Evolutionary conservation across 2,329 filamentous ascomycete genomes (phyloP), one percentile per base, ranked within the genome.

Genomic region (Ophiognomonia clavigignenti-juglandacearum): DNA sequence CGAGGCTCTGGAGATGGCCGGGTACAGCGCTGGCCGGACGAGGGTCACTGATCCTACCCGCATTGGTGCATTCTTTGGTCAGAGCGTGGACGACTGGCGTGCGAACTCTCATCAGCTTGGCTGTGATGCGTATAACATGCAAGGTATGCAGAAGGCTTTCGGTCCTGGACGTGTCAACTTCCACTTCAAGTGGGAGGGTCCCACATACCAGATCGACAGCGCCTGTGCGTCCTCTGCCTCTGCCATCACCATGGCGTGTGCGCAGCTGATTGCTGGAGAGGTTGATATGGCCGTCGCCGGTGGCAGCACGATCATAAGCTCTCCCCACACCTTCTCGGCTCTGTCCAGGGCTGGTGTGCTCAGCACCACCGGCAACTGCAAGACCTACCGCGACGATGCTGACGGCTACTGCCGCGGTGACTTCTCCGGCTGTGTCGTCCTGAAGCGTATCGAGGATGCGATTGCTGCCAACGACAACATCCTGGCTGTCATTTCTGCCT

Each of bases 371-470:
- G 65, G 65, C 0, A 53, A 59, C 40, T 65, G 58, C 47, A 64
- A 63, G 50, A 54, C 64, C 0, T 68, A 64, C 45, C 62, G 64
- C 22, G 53, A 50, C 3, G 27, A 40, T 2, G 62, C 59, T 4
- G 67, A 75, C 47, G 78, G 77, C 0, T 81, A 79, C 51, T 75
- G 68, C 9, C 64, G 76, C 3, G 75, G 67, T 2, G 77, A 82
- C 42, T 77, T 70, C 1, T 56, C 65, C 4, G 71, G 57, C 0
- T 53, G 61, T 1, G 56, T 80, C 0, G 55, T 77, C 3, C 51
- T 81, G 0, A 80, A 80, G 61, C 64, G 56, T 8, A 58, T 78
- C 0, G 60, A 64, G 2, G 59, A 66, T 35, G 77, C 78, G 0
- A 29, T 78, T 0, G 55, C 57, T 4, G 74, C 77, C 26, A 67